Conservation (phyloP, 805 yeast species). For the Barnettozyma sp. region DNA sequence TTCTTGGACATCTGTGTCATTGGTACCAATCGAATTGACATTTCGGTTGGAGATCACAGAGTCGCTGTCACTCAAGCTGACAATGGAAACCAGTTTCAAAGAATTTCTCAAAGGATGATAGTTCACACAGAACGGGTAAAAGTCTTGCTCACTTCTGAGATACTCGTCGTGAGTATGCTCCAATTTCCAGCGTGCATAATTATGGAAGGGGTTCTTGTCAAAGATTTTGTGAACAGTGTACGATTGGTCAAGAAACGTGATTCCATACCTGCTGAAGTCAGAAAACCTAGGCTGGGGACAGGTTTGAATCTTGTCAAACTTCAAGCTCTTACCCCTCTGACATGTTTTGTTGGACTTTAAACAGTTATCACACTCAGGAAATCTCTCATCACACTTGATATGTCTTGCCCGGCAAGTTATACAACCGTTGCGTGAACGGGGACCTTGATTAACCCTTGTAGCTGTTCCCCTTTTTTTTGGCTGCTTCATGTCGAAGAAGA, state of each 20-base stretch:
- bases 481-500: background rate
- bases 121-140: constrained; percentile 3
- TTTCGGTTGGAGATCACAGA: constrained; percentile 7
- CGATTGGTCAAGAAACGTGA: constrained; percentile 20
- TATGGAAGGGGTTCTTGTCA: constrained; percentile 14
- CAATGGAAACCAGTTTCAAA: background rate
- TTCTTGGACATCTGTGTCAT: background rate
- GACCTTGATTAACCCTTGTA: constrained; percentile 1
- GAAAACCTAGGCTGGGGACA: background rate
- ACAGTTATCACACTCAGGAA: constrained; percentile 49
- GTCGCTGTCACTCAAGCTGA: constrained; percentile 8
- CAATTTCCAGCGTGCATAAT: constrained; percentile 15
- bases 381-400: constrained; percentile 54
- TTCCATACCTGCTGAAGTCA: background rate
- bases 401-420: constrained; percentile 53
- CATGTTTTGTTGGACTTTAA: constrained; percentile 41
- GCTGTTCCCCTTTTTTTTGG: background rate
- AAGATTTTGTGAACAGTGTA: constrained; percentile 16
- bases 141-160: constrained; percentile 17
- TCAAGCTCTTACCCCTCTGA: constrained; percentile 39
- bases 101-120: background rate
- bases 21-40: background rate
- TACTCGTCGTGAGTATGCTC: constrained; percentile 15
- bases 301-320: constrained; percentile 31
- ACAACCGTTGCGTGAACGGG: constrained; percentile 39